phyloP scores from a whole-genome alignment of 164 flowering plant species.

The Piper longum region DNA sequence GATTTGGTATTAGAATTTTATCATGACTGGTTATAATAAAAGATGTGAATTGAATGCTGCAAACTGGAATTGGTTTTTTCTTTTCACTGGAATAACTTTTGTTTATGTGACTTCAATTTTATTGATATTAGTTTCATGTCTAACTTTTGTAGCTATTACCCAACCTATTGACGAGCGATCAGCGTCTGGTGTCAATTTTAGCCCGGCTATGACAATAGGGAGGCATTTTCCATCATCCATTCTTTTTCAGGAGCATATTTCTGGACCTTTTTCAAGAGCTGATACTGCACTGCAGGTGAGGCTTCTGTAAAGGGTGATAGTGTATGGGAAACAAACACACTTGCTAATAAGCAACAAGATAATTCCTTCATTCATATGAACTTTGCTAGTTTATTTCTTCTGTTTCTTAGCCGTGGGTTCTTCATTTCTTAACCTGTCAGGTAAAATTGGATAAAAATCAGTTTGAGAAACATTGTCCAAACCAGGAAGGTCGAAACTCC shows the following conservation, averaged over 20 bases:
- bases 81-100: too few species aligned
- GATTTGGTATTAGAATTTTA: too few species aligned
- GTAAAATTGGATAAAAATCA: constrained; percentile 21
- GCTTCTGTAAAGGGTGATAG: background rate
- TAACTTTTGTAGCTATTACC: constrained; percentile 25
- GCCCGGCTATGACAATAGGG: constrained; percentile 24
- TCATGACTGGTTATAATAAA: too few species aligned
- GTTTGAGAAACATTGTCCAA: constrained; percentile 14
- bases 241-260: constrained; percentile 52
- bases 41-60: too few species aligned
- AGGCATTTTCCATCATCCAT: constrained; percentile 40
- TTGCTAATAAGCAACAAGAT: too few species aligned
- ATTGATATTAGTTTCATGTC: background rate
- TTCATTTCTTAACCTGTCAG: constrained; percentile 15
- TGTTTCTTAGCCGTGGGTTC: too few species aligned
- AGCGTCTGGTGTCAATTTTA: constrained; percentile 19
- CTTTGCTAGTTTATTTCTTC: background rate
- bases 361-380: background rate
- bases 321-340: too few species aligned
- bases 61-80: too few species aligned
- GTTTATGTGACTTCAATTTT: too few species aligned
- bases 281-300: constrained; percentile 38
- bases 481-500: constrained; percentile 17
- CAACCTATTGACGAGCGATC: constrained; percentile 37
- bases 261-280: constrained; percentile 28